Evolutionary conservation across 305 asterid genomes (phyloP).

Genomic region (Lippia alba): DNA sequence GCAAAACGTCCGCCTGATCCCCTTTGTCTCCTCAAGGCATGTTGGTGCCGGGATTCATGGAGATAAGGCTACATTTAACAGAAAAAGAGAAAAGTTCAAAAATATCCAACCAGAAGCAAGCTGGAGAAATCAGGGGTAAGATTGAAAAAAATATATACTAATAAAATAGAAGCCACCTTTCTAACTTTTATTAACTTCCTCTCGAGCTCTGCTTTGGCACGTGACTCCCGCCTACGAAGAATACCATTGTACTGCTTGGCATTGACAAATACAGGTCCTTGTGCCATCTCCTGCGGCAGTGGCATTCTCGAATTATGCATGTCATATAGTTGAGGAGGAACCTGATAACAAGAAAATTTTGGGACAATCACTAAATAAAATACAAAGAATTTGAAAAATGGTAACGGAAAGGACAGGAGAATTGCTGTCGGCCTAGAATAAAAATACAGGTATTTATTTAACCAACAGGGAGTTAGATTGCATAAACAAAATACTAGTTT

Average conservation of each 20-base stretch:
- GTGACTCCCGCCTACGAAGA: conserved; percentile 75
- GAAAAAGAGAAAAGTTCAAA: conserved; percentile 22
- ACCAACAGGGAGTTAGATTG: background rate
- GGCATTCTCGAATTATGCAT: conserved; percentile 73
- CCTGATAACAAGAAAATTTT: conserved; percentile 34
- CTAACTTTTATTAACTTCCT: conserved; percentile 72
- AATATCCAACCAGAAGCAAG: background rate
- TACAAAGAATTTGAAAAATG: background rate
- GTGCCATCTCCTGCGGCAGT: conserved; percentile 77
- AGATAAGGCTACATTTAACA: conserved; percentile 68
- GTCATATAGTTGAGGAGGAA: conserved; percentile 61
- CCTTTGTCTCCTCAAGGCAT: conserved; percentile 80
- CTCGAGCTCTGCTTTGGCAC: conserved; percentile 84
- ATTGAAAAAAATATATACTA: background rate
- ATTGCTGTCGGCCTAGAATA: background rate
- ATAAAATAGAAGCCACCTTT: conserved; percentile 50
- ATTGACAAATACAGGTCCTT: conserved; percentile 80
- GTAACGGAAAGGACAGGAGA: background rate
- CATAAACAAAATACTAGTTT: background rate
- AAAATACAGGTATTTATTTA: background rate
- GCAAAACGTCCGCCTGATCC: conserved; percentile 83
- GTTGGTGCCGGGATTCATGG: conserved; percentile 88
- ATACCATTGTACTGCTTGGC: conserved; percentile 84
- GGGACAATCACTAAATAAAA: conserved; percentile 17
- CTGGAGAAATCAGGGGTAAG: background rate